Evolutionary conservation across 371 early-diverging fungal genomes (phyloP), one percentile per base, ranked within the genome.

Genomic region (Apophysomyces ossiformis): DNA sequence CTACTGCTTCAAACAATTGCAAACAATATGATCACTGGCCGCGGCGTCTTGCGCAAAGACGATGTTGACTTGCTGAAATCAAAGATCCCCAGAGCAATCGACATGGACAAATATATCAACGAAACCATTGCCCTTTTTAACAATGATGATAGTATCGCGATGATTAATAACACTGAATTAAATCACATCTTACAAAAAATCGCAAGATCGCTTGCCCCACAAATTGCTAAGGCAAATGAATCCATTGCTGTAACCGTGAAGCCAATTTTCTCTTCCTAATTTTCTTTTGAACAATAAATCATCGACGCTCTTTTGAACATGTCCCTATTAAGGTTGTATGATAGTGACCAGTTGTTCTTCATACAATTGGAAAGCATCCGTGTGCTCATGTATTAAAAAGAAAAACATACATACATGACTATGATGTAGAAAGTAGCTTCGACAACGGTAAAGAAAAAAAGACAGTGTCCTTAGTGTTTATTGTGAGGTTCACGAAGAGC

Each of bases 161-260:
- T 60, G 45, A 7, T 44, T 4, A 44, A 16, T 36, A 60, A 44
- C 44, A 43, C n/a, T 12, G 61, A 16, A 60, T 36, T 60, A 18
- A 60, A 60, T 15, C 1, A n/a, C 6, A 39, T 21, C 0, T 4
- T 60, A 26, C 44, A 45, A 44, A 12, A 43, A 39, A 44, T 43
- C 16, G 61, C 61, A 43, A 60, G 1, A 7, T 44, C 8, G 16
- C 26, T 60, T 0, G 4, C 61, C 16, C 41, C 46, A 43, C 16
- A n/a, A 21, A 60, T 60, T 36, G 44, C 45, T 7, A 60, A 39
- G 44, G 61, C 61, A 39, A 60, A 54, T 57, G 38, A 63, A 39
- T 57, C 41, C 21, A 21, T 21, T 21, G 21, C 21, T 21, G 21
- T 1, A 21, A 21, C 21, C 21, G 21, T 21, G 21, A 21, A 21